A percentile compares a stretch with the other conserved stretches of the same genome.
These are phyloP conservation scores for Neofusicoccum umdonicola DNA, from an alignment of 2,329 filamentous ascomycete genomes.

Conservation along the genomic window DNA sequence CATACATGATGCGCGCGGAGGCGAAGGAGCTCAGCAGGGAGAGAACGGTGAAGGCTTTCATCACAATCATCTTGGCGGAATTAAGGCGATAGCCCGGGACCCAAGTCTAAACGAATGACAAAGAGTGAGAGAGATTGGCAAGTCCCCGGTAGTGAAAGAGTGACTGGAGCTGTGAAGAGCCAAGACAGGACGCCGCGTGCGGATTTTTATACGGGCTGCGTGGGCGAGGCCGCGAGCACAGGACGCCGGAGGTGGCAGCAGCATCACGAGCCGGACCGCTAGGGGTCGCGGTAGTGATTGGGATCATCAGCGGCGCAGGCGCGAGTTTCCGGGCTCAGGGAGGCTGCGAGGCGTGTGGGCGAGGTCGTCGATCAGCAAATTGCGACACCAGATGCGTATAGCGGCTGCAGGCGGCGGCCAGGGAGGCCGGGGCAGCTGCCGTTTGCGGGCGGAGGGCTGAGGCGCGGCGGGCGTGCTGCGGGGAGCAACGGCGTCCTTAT, in stretches of 20 bases:
- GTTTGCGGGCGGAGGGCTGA: not conserved
- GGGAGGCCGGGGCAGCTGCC: slow-evolving; percentile 1
- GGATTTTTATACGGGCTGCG: slow-evolving; percentile 4
- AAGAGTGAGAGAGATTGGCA: not conserved
- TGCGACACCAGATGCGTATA: not conserved
- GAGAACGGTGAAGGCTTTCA: slow-evolving; percentile 19
- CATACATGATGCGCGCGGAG: slow-evolving; percentile 22
- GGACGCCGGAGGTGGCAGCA: not conserved
- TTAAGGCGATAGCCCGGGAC: not conserved
- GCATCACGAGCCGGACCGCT: slow-evolving; percentile 5
- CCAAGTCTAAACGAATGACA: slow-evolving; percentile 13
- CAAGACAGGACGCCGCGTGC: slow-evolving; percentile 3
- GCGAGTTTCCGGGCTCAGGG: not conserved
- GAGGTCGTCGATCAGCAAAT: slow-evolving; percentile 1
- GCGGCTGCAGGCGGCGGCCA: not conserved
- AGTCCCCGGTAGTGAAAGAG: slow-evolving; percentile 3
- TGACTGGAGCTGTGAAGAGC: slow-evolving; percentile 10
- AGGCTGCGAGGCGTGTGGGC: not conserved
- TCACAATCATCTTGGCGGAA: slow-evolving; percentile 17
- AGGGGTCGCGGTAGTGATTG: slow-evolving; percentile 10
- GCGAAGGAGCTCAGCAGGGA: slow-evolving; percentile 19
- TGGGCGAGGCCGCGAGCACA: not conserved
- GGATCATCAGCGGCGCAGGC: slow-evolving; percentile 5
- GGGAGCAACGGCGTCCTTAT: not conserved
- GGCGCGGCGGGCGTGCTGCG: not conserved